phyloP scores from a whole-genome alignment of 2,329 filamentous ascomycete genomes.

The Venturia pyrina region DNA sequence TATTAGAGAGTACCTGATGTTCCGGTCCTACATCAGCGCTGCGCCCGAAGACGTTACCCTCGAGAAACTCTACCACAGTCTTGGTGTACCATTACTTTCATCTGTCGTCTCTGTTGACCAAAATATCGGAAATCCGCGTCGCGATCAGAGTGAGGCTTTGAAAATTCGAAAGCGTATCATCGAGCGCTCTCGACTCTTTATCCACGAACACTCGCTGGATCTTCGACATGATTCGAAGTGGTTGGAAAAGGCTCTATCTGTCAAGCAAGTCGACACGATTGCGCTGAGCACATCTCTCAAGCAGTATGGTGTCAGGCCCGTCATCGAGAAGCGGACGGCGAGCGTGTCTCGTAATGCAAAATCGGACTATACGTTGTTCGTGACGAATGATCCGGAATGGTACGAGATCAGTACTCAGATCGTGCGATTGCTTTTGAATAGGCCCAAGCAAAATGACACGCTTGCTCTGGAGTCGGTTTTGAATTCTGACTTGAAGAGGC shows the following conservation, averaged over 20 bases:
- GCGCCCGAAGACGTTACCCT: conserved; percentile 83
- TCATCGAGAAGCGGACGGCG: conserved; percentile 59
- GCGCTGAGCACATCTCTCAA: conserved; percentile 66
- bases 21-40: conserved; percentile 73
- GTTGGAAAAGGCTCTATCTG: conserved; percentile 75
- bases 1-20: conserved; percentile 59
- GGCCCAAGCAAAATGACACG: conserved; percentile 80
- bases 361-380: conserved; percentile 58
- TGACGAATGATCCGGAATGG: conserved; percentile 68
- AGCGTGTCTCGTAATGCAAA: conserved; percentile 48
- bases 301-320: conserved; percentile 48
- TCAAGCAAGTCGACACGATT: conserved; percentile 70
- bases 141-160: conserved; percentile 58
- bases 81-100: conserved; percentile 70
- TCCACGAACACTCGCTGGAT: conserved; percentile 72
- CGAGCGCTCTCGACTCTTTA: conserved; percentile 80
- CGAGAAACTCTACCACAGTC: conserved; percentile 72
- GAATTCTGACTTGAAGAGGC: conserved; percentile 69
- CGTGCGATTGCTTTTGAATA: conserved; percentile 66
- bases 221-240: conserved; percentile 81
- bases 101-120: conserved; percentile 69
- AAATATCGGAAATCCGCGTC: conserved; percentile 54
- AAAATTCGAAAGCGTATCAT: conserved; percentile 71
- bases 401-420: conserved; percentile 89
- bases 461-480: conserved; percentile 87